Evolutionary conservation across 164 flowering plant species (phyloP).

Genomic region (Warburgia ugandensis): DNA sequence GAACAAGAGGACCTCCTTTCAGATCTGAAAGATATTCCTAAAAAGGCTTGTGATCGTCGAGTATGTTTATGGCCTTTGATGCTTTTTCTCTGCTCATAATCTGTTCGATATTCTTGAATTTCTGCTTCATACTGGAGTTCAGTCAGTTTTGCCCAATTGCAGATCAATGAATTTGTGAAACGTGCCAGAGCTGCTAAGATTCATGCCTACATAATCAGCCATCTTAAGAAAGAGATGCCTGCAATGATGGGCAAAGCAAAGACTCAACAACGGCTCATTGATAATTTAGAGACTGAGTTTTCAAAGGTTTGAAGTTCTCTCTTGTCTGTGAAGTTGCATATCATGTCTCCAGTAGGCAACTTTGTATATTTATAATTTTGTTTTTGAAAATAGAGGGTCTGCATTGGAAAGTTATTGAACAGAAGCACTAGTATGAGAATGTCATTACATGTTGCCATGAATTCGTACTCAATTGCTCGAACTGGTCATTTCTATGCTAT

Average conservation of each 20-base stretch:
- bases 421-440: no score
- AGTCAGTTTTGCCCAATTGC: conserved; percentile 6
- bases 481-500: no score
- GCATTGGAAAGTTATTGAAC: no score
- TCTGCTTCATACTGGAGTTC: neutral
- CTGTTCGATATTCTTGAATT: no score
- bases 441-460: no score
- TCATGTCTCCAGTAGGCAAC: no score
- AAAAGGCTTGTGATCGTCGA: conserved; percentile 94
- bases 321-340: no score
- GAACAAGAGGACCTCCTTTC: conserved; percentile 91
- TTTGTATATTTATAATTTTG: no score
- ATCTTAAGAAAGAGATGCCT: conserved; percentile 95
- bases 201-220: conserved; percentile 91
- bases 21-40: conserved; percentile 89
- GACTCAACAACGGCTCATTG: conserved; percentile 72
- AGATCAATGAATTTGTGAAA: conserved; percentile 97
- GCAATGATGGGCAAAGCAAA: conserved; percentile 91
- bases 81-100: no score
- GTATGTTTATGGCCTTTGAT: conserved; percentile 33
- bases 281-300: conserved; percentile 78
- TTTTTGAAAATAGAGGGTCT: no score
- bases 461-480: no score
- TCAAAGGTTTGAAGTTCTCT: conserved; percentile 47
- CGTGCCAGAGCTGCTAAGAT: conserved; percentile 99